Evolutionary conservation across 2,329 filamentous ascomycete genomes (phyloP).

Genomic region (Aureobasidium uvarum): DNA sequence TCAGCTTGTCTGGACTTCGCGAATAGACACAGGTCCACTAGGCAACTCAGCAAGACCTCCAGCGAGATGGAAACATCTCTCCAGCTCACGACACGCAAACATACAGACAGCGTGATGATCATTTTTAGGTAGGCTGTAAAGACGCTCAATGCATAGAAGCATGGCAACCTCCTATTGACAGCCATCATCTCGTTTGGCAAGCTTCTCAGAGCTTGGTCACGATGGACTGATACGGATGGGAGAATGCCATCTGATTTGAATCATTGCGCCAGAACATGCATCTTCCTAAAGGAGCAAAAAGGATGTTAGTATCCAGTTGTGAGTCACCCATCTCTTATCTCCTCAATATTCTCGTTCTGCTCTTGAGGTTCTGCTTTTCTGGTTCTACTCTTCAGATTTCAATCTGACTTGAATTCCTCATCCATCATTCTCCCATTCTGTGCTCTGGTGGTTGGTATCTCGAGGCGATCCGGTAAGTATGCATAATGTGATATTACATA

Average conservation of each 20-base stretch:
- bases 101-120: no score
- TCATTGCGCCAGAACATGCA: not conserved
- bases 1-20: not conserved
- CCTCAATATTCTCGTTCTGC: not conserved
- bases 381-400: not conserved
- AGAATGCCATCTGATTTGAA: not conserved
- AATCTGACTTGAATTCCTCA: no score
- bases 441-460: not conserved
- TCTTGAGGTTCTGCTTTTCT: not conserved
- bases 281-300: not conserved
- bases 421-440: not conserved
- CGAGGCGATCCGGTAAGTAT: not conserved
- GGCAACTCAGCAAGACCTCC: not conserved
- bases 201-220: not conserved
- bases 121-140: no score
- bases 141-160: no score
- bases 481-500: not conserved
- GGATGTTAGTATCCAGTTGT: not conserved
- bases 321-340: not conserved
- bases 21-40: not conserved
- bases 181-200: not conserved
- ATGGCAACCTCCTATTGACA: no score
- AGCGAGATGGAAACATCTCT: not conserved
- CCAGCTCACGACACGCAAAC: no score
- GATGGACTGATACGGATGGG: not conserved